These are phyloP conservation scores for Heterobasidion parviporum DNA, from an alignment of 1,284 basidiomycete genomes.

Conservation along the genomic window DNA sequence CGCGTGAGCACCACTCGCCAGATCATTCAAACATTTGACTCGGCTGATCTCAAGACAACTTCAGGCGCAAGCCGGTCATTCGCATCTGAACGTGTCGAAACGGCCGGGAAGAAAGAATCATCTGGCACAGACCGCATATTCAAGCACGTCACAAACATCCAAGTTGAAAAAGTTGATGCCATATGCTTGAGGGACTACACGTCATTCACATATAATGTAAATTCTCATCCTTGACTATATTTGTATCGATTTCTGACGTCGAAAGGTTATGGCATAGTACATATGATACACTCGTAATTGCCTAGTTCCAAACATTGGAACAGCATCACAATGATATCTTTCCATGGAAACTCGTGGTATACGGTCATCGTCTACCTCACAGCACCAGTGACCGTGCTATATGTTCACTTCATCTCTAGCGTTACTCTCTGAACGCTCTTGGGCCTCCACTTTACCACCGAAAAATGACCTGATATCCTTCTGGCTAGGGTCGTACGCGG, in stretches of 20 bases:
- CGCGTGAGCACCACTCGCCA: constrained; percentile 40
- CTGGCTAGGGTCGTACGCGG: constrained; percentile 69
- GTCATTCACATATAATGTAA: background rate
- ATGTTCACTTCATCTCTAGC: constrained; percentile 18
- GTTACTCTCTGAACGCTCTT: constrained; percentile 21
- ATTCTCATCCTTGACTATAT: too few relatives aligned
- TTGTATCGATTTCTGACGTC: too few relatives aligned
- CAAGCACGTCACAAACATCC: constrained; percentile 51
- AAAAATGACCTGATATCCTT: constrained; percentile 74
- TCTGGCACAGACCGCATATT: constrained; percentile 57
- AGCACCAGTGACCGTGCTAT: background rate
- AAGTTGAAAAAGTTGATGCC: constrained; percentile 62
- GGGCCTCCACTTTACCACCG: constrained; percentile 32
- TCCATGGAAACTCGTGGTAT: background rate
- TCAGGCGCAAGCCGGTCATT: constrained; percentile 61
- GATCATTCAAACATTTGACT: background rate
- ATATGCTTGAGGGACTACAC: constrained; percentile 37
- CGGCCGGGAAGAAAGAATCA: constrained; percentile 55
- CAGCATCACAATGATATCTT: background rate
- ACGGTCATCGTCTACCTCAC: background rate
- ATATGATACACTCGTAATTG: background rate
- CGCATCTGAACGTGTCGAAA: constrained; percentile 67
- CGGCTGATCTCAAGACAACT: constrained; percentile 5
- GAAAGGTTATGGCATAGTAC: too few relatives aligned
- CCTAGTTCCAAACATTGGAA: background rate